A percentile compares a stretch with the other conserved stretches of the same genome.
Conservation (phyloP, 768 basidiomycete species). For the Psilocybe tampanensis region DNA sequence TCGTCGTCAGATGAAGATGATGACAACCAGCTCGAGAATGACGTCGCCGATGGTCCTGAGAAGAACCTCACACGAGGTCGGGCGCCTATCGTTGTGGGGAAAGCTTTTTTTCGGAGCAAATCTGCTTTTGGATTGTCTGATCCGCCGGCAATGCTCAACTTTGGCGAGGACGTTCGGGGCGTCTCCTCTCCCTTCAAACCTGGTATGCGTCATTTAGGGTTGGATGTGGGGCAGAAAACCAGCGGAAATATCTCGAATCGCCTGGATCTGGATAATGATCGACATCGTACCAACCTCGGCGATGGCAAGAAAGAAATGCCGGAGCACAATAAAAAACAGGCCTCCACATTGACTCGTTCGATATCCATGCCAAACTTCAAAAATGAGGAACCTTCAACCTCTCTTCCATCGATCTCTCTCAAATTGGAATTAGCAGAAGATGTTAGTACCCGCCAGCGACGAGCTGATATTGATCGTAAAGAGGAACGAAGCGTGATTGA, state of each 20-base stretch:
- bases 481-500: not conserved
- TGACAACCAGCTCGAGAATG: not conserved
- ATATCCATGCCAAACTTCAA: constrained; percentile 5
- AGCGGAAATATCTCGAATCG: not conserved
- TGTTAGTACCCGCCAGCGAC: not conserved
- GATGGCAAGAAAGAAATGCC: not conserved
- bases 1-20: constrained; percentile 7
- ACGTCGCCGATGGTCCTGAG: not conserved
- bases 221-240: not conserved
- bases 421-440: not conserved
- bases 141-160: not conserved
- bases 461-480: not conserved
- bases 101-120: not conserved
- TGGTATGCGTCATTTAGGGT: not conserved
- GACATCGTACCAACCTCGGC: not conserved
- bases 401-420: not conserved
- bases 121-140: not conserved
- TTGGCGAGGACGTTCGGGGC: constrained; percentile 23
- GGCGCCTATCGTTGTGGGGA: not conserved
- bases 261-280: not conserved
- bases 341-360: not conserved
- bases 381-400: not conserved
- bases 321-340: not conserved
- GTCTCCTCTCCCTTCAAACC: constrained; percentile 31
- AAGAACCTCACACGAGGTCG: not conserved